Conservation (phyloP, 1,284 basidiomycete genomes). For the Ustilago crameri region DNA sequence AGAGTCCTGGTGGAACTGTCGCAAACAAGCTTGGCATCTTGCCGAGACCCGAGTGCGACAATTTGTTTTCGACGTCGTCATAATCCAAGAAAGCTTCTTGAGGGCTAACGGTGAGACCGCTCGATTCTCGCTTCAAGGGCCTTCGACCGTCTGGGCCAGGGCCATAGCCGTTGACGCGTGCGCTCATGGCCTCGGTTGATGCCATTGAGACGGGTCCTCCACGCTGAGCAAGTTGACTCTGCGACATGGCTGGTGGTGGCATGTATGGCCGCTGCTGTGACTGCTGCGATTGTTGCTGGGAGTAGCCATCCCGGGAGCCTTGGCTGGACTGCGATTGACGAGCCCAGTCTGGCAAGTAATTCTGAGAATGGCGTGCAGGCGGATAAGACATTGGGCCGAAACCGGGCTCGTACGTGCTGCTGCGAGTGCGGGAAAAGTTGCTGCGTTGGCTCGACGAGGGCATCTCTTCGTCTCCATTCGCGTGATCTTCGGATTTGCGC, state of each 20-base stretch:
- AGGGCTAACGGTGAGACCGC: constrained; percentile 62
- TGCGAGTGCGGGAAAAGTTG: constrained; percentile 36
- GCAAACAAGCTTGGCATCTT: constrained; percentile 51
- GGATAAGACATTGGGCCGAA: constrained; percentile 40
- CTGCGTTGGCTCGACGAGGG: constrained; percentile 17
- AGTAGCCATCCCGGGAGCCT: constrained; percentile 11
- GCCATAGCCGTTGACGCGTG: constrained; percentile 11
- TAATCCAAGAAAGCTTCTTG: constrained; percentile 59
- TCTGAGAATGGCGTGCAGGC: constrained; percentile 42
- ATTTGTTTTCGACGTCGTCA: constrained; percentile 45
- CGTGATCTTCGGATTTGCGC: constrained; percentile 1
- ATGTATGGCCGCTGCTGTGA: constrained; percentile 27
- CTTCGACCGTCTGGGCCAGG: constrained; percentile 23
- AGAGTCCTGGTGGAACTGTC: constrained; percentile 40
- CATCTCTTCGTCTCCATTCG: constrained; percentile 17
- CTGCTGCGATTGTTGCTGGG: constrained; percentile 26
- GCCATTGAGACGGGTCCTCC: constrained; percentile 44
- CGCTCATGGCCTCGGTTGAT: constrained; percentile 16
- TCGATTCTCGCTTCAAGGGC: constrained; percentile 49
- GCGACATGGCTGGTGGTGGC: constrained; percentile 43
- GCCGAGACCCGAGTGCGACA: constrained; percentile 47
- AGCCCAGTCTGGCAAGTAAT: constrained; percentile 45
- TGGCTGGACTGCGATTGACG: constrained; percentile 39
- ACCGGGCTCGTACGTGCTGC: constrained; percentile 46
- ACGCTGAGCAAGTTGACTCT: constrained; percentile 35